phyloP scores from a whole-genome alignment of 2,329 filamentous ascomycete genomes.

The Sporothrix euskadiensis region DNA sequence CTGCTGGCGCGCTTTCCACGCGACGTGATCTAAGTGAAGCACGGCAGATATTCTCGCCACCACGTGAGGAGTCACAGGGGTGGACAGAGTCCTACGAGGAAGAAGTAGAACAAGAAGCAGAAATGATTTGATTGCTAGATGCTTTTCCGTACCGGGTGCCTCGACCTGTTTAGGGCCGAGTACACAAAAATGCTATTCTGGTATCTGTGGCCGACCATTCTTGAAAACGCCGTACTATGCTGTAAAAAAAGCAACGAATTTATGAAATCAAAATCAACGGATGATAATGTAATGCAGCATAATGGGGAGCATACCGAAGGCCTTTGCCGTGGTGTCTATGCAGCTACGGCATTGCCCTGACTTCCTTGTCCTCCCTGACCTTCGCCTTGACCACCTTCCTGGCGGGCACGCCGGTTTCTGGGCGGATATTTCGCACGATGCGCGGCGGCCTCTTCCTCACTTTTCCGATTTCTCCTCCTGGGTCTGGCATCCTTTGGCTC shows the following conservation, averaged over 20 bases:
- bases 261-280: not conserved
- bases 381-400: not conserved
- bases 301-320: not conserved
- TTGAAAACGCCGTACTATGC: constrained; percentile 16
- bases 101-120: not conserved
- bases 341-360: not conserved
- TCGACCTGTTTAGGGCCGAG: not conserved
- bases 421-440: not conserved
- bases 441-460: too few species aligned
- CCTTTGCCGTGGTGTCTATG: not conserved
- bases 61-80: not conserved
- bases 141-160: constrained; percentile 17
- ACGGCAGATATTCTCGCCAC: not conserved
- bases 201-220: not conserved
- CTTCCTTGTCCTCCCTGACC: not conserved
- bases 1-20: not conserved
- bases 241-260: not conserved
- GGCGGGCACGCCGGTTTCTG: not conserved
- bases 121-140: not conserved
- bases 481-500: not conserved
- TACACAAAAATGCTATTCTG: constrained; percentile 14
- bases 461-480: not conserved
- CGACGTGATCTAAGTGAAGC: not conserved
- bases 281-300: not conserved
- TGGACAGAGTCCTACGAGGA: not conserved